Conservation (phyloP, 441 rosid genomes). For the Dalechampia spathulata region DNA sequence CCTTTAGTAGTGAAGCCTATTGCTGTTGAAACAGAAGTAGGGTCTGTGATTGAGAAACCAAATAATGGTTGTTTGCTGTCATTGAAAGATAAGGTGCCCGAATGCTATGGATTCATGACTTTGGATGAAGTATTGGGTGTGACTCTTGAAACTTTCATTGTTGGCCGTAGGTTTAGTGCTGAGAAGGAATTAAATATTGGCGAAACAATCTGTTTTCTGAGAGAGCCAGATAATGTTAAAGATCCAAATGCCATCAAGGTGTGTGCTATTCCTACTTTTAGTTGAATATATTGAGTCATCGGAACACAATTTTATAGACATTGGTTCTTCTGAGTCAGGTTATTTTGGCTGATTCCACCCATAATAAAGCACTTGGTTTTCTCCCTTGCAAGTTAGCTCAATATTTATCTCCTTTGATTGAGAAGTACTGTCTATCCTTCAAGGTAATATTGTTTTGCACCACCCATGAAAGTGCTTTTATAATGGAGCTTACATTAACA, state of each 20-base stretch:
- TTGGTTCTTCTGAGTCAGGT: constrained; percentile 36
- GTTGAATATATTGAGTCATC: constrained; percentile 2
- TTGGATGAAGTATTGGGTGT: constrained; percentile 26
- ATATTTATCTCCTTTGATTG: constrained; percentile 61
- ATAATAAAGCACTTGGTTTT: constrained; percentile 59
- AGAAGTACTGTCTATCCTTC: constrained; percentile 40
- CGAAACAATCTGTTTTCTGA: constrained; percentile 40
- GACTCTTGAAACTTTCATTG: constrained; percentile 58
- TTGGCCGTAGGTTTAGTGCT: constrained; percentile 69
- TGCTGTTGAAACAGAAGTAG: constrained; percentile 16
- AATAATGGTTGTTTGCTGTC: constrained; percentile 19
- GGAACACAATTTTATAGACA: not conserved
- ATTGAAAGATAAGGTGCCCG: constrained; percentile 16
- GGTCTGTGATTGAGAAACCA: constrained; percentile 8
- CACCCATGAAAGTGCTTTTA: too few relatives aligned
- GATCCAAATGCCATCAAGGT: constrained; percentile 83
- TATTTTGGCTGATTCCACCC: constrained; percentile 37
- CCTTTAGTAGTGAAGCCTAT: too few relatives aligned
- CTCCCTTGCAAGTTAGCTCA: constrained; percentile 68
- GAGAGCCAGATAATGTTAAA: constrained; percentile 66
- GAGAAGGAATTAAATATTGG: constrained; percentile 45
- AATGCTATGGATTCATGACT: constrained; percentile 10
- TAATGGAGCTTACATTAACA: too few relatives aligned
- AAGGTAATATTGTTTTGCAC: constrained; percentile 41
- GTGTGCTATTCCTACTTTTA: constrained; percentile 8